Base-by-base conservation (phyloP, 495 filamentous ascomycete species). In the Pyrenula massariospora region DNA sequence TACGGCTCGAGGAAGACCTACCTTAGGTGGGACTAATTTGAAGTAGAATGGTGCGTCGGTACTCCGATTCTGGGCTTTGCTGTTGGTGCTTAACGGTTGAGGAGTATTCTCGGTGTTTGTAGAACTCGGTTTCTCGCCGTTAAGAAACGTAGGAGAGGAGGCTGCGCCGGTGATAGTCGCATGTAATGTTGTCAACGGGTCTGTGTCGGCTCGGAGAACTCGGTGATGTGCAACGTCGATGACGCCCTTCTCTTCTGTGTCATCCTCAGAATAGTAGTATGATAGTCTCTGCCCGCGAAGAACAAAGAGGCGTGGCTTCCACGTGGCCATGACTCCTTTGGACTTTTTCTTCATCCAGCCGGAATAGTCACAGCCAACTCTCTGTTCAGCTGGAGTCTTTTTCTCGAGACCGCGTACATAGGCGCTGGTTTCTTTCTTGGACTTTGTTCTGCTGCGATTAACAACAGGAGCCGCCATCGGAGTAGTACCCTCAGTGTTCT, bases 281-380 rank as follows among this genome's bases (percentile, higher is more conserved):
- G 91, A 89, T 21, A 99, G 79, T 12, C 94, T 84, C 59, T 89
- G 81, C 50, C 94, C 94, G 55, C 89, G 88, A 25, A 99, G 77
- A 21, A 97, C 86, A 64, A 99, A 99, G 25, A 97, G 80, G 10
- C 94, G 84, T 48, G 88, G 83, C 65, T 97, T 97, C 94, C 94
- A 99, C 1, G 89, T 95, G 2, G 89, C 87, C 87, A 96, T 94
- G 53, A 96, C 73, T 60, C 93, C 93, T 1, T 89, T 89, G 52
- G 89, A 95, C 63, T 91, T 85, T 79, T 99, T 99, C 76, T 95
- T 97, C 94, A 99, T 99, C 94, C 94, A 99, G 22, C 94, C 94
- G 60, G 84, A 90, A 64, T 91, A 99, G 63, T 99, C 93, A 51
- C 89, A 92, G 55, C 82, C 84, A 54, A 79, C 72, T 70, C 96